A percentile compares a stretch with the other conserved stretches of the same genome.
phyloP scores from a whole-genome alignment of 208 protist genomes.

The Crithidia brevicula region DNA sequence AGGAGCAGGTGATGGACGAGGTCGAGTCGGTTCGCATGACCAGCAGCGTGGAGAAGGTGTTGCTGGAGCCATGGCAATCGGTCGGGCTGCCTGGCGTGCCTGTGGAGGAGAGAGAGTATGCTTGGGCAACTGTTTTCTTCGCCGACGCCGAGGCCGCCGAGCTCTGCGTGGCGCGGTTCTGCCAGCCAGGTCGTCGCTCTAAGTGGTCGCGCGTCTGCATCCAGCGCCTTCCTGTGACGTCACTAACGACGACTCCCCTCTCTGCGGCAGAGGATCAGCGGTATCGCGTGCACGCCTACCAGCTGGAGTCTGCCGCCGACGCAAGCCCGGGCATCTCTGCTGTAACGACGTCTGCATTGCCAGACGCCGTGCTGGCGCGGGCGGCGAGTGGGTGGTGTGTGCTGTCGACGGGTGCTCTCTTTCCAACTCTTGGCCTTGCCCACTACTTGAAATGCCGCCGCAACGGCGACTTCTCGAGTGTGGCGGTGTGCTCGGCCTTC shows the following conservation, averaged over 20 bases:
- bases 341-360: background rate
- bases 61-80: constrained; percentile 20
- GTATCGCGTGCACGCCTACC: constrained; percentile 28
- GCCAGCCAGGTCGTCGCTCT: constrained; percentile 34
- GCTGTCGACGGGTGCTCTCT: constrained; percentile 32
- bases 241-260: constrained; percentile 14
- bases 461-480: constrained; percentile 18
- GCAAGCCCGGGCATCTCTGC: background rate
- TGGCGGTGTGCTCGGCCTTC: constrained; percentile 25
- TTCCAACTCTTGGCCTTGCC: constrained; percentile 29
- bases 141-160: constrained; percentile 32
- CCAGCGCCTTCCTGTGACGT: constrained; percentile 27
- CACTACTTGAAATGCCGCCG: constrained; percentile 24
- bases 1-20: constrained; percentile 42
- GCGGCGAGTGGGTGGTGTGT: constrained; percentile 24
- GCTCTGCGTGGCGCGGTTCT: constrained; percentile 29
- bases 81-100: constrained; percentile 7
- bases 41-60: constrained; percentile 31
- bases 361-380: constrained; percentile 27
- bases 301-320: constrained; percentile 14
- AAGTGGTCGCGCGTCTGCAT: constrained; percentile 33
- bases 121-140: constrained; percentile 34
- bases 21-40: constrained; percentile 43
- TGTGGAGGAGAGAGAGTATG: constrained; percentile 31
- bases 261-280: constrained; percentile 24